Percentiles rank a stretch among this genome's conserved stretches.
Conservation (phyloP, 2,329 filamentous ascomycete genomes). For the Orbilia javanica region DNA sequence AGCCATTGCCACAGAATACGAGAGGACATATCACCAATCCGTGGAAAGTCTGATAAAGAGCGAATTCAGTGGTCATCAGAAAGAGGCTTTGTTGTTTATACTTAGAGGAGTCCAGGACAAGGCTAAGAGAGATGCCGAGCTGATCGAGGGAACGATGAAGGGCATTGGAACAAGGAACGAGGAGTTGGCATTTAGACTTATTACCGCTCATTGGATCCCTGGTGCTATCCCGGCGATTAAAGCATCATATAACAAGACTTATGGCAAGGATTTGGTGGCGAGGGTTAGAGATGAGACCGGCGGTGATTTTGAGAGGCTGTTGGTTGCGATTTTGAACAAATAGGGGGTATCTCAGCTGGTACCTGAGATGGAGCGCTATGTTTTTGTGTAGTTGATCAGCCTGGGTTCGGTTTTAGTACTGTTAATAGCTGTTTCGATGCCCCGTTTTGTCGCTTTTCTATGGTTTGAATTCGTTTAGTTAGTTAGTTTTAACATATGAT, state of each 20-base stretch:
- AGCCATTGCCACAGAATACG: constrained; percentile 82
- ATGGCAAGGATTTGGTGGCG: constrained; percentile 75
- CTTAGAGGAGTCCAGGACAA: constrained; percentile 81
- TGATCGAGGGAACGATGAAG: constrained; percentile 88
- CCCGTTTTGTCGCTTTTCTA: neutral
- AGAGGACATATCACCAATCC: constrained; percentile 76
- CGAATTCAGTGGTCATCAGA: constrained; percentile 93
- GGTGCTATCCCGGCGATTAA: constrained; percentile 81
- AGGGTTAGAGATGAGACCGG: constrained; percentile 86
- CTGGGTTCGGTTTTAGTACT: no score
- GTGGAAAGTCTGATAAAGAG: constrained; percentile 81
- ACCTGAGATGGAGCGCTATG: no score
- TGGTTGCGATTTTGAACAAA: constrained; percentile 73
- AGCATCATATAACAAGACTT: constrained; percentile 79
- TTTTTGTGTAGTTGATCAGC: constrained; percentile 3
- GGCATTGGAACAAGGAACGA: constrained; percentile 88
- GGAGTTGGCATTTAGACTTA: constrained; percentile 79
- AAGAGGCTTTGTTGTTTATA: constrained; percentile 79
- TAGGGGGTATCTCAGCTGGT: neutral
- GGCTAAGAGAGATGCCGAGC: constrained; percentile 73
- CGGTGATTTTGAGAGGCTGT: constrained; percentile 81
- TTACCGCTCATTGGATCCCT: constrained; percentile 85
- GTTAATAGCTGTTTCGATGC: neutral
- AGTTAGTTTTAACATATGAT: neutral
- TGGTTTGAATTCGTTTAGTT: no score